Evolutionary conservation across 2,329 filamentous ascomycete genomes (phyloP), one percentile per base, ranked within the genome.

Genomic region (Ophiostoma perfectum): DNA sequence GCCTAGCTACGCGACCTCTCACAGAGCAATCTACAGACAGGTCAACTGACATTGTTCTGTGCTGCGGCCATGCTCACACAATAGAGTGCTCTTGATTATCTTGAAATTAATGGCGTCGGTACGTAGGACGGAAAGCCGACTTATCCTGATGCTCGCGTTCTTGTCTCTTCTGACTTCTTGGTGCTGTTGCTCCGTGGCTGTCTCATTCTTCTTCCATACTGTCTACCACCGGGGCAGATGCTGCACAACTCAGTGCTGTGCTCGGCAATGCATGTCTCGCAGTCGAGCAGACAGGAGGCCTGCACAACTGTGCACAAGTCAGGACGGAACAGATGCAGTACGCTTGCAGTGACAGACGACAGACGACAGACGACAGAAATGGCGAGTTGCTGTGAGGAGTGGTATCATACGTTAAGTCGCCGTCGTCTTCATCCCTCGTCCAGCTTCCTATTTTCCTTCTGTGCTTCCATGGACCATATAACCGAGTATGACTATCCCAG

Each of bases 241-340:
- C 49, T 55, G 49, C 49, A 55, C 49, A 55, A 55, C 18, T 55
- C 18, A 27, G n/a, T 5, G 27, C 11, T 55, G 49, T 55, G 49
- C 49, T 55, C 49, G 49, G 49, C 27, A 55, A 55, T 55, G 49
- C 49, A 55, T 55, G 49, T 55, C 49, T 55, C 49, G 27, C 18
- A 27, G 27, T 27, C 27, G 27, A 55, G 8, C n/a, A 52, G 18
- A 55, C 49, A 55, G 49, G 4, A 27, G 8, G 49, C 49, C 49
- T 27, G n/a, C 18, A 55, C n/a, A 55, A 55, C 27, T 27, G 27
- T 27, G 3, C 49, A 55, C 49, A 27, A 27, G 3, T 11, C n/a
- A 9, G 14, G 18, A 55, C 27, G 49, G 7, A 55, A 1, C 49
- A 27, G 8, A 27, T 27, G 27, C 27, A 27, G 27, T 27, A 27